These are phyloP conservation scores for Taiwanofungus camphoratus DNA, from an alignment of 1,284 basidiomycete species.

Conservation along the genomic window DNA sequence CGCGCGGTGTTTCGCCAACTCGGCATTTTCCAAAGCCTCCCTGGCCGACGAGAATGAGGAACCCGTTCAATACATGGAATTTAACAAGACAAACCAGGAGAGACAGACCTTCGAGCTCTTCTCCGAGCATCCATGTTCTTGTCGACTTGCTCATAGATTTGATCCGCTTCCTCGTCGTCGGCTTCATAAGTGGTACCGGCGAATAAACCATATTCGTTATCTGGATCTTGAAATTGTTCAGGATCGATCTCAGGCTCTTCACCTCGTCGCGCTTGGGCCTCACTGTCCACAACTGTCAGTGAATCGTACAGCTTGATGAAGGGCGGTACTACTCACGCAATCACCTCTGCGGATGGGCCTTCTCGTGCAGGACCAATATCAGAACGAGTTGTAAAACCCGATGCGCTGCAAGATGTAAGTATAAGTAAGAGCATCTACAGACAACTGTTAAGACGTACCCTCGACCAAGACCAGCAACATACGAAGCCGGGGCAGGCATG, in stretches of 20 bases:
- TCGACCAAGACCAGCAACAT: constrained; percentile 94
- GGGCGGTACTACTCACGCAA: constrained; percentile 55
- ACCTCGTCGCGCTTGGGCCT: constrained; percentile 77
- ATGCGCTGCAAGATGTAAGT: constrained; percentile 54
- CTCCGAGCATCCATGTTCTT: constrained; percentile 86
- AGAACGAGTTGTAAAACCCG: constrained; percentile 96
- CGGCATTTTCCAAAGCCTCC: constrained; percentile 71
- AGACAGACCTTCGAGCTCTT: constrained; percentile 68
- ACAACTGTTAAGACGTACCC: constrained; percentile 48
- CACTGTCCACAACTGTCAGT: constrained; percentile 36
- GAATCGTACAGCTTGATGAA: background rate
- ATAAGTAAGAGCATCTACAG: constrained; percentile 11
- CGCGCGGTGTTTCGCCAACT: constrained; percentile 66
- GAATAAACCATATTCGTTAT: constrained; percentile 95
- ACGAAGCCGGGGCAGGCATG: constrained; percentile 88
- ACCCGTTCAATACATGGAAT: constrained; percentile 23
- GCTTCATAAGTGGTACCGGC: constrained; percentile 94
- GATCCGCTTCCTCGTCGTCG: constrained; percentile 96
- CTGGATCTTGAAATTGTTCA: constrained; percentile 92
- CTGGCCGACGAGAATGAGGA: constrained; percentile 34
- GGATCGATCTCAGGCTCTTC: constrained; percentile 85
- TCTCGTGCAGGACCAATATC: constrained; percentile 98
- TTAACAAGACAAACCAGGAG: constrained; percentile 35
- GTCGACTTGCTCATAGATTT: constrained; percentile 90
- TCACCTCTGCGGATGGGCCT: constrained; percentile 83